Evolutionary conservation across 306 rosid species (phyloP), one percentile per base, ranked within the genome.

Genomic region (Trifolium pratense): DNA sequence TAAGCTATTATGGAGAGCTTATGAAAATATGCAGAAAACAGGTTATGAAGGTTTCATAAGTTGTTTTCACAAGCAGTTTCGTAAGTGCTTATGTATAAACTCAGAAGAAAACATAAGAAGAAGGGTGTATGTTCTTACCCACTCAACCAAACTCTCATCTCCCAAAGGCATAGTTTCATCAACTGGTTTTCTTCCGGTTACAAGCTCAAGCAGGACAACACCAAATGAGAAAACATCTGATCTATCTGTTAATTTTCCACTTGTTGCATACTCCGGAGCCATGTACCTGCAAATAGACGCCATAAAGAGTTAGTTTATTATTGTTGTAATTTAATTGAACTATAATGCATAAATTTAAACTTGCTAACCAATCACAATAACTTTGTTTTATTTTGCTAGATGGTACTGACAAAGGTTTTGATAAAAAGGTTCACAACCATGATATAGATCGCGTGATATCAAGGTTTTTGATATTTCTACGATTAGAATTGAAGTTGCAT

Each of bases 241-340:
- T 83, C 88, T 91, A 77, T 94, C 99, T 2, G 99, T 89, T 68
- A 91, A 77, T 79, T 94, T 94, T 69, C 99, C 99, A 68, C 97
- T 94, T 62, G 92, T 83, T 79, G 99, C 99, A 78, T 94, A 94
- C 76, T 94, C 99, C 8, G 99, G 99, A 60, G 99, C 99, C 97
- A 94, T 84, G 86, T 91, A 94, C 71, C 99, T 94, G 79, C 46
- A 61, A 39, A 77, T 9, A 73, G 18, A 77, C 78, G 68, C 56
- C 26, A 29, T 32, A 74, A 75, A 18, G 55, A 71, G 60, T 66
- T 43, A 36, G 55, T 15, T 48, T 48, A 61, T 36, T 17, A 36
- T 23, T 53, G 23, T 17, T 12, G 26, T 17, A 55, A 83, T 45
- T 48, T 29, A 26, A 58, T 26, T 18, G 6, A n/a, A n/a, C n/a